phyloP scores from a whole-genome alignment of 805 yeast genomes.

The Saturnispora bothae region DNA sequence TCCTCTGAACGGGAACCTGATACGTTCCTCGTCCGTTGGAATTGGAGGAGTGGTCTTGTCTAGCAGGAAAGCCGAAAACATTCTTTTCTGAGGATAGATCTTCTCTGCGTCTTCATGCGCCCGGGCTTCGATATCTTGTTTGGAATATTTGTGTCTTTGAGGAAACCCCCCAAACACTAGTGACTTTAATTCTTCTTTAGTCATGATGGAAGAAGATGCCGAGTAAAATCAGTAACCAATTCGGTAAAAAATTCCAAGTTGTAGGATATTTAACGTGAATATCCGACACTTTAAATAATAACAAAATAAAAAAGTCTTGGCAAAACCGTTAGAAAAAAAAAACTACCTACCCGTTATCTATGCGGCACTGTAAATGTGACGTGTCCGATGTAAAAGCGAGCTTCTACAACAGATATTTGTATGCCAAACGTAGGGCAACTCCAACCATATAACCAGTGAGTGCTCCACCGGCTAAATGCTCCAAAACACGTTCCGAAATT shows the following conservation, averaged over 20 bases:
- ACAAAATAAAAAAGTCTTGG: neutral
- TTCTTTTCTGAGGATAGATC: constrained; percentile 26
- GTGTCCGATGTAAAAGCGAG: neutral
- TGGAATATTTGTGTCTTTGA: constrained; percentile 4
- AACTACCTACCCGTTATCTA: neutral
- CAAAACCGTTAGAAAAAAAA: neutral
- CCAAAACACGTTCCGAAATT: too few relatives aligned
- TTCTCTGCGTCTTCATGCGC: constrained; percentile 13
- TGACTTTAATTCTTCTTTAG: constrained; percentile 2
- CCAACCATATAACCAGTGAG: too few relatives aligned
- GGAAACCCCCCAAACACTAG: constrained; percentile 7
- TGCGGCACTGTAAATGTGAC: neutral
- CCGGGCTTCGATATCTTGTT: constrained; percentile 14
- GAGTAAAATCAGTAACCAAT: too few relatives aligned
- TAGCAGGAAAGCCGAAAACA: constrained; percentile 25
- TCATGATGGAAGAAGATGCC: neutral
- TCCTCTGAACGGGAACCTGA: constrained; percentile 31
- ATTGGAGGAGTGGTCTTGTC: constrained; percentile 37
- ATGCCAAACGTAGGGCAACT: too few relatives aligned
- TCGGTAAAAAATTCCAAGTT: too few relatives aligned
- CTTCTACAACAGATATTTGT: too few relatives aligned
- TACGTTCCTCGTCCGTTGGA: constrained; percentile 42
- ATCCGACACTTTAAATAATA: neutral
- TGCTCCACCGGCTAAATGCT: too few relatives aligned
- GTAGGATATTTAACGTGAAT: neutral